A percentile compares a stretch with the other conserved stretches of the same genome.
phyloP scores from a whole-genome alignment of 225 moss, liverwort and hornwort genomes.

The Pleurozium schreberi region DNA sequence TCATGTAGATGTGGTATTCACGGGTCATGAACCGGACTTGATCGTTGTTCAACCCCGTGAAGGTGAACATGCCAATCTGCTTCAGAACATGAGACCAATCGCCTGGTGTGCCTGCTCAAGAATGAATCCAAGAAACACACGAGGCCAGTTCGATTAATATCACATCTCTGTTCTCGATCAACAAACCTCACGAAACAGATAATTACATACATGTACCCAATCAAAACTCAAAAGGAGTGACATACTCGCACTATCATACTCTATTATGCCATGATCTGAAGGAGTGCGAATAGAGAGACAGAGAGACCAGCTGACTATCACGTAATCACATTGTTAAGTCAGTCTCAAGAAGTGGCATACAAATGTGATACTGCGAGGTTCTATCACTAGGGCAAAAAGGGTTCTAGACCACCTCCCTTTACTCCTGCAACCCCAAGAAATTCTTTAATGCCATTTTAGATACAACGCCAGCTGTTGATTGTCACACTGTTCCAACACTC shows the following conservation, averaged over 20 bases:
- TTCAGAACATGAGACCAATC: conserved; percentile 84
- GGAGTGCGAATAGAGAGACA: background rate
- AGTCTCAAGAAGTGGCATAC: background rate
- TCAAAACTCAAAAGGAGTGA: no score
- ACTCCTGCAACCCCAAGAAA: background rate
- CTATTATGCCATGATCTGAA: background rate
- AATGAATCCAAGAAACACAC: background rate
- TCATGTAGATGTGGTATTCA: conserved; percentile 87
- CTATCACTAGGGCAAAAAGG: background rate
- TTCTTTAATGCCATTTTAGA: background rate
- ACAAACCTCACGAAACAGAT: background rate
- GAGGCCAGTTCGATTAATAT: background rate
- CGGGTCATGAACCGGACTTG: conserved; percentile 83
- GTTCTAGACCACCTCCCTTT: background rate
- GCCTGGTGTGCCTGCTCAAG: conserved; percentile 68
- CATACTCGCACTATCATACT: background rate
- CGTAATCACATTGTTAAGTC: no score
- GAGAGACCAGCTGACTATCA: background rate
- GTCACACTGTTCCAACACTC: background rate
- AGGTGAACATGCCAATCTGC: conserved; percentile 96
- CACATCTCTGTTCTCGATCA: background rate
- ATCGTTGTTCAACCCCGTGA: conserved; percentile 62
- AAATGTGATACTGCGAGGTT: background rate
- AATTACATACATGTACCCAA: background rate
- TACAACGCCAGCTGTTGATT: background rate